Evolutionary conservation across 352 stramenopile species (phyloP), one percentile per base, ranked within the genome.

Genomic region (Blastocystis sp.): DNA sequence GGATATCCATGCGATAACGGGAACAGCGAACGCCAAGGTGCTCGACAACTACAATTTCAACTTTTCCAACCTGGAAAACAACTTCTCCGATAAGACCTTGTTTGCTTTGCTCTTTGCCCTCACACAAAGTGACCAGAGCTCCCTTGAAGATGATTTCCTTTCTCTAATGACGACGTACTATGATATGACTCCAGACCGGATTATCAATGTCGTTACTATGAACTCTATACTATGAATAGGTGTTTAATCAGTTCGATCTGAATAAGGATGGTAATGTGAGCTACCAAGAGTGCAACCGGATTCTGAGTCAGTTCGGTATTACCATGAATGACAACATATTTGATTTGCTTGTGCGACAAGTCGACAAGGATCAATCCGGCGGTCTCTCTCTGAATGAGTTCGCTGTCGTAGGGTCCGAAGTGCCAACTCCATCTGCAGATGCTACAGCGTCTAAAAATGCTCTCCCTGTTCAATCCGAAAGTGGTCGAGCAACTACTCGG

Each of bases 1-100:
- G 21, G 63, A 75, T 44, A 49, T 81, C 9, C 49, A 48, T 65
- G n/a, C n/a, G 11, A 38, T 54, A 32, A 81, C 40, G 18, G 53
- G 69, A 36, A 42, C 49, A 1, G 69, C 56, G n/a, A 81, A 51
- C 44, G 38, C 69, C 21, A 61, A 64, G n/a, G 48, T 81, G n/a
- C 69, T 81, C 8, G 69, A 81, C 27, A 81, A 81, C 48, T 81
- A 81, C 53, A 81, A 81, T 27, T 81, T 46, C 46, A 81, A 81
- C 48, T 81, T 81, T 42, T 27, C 61, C 49, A 42, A 48, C 16
- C 34, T 81, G 2, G 44, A 81, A 48, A 81, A 81, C 40, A 32
- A 81, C 44, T 63, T 81, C 27, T 65, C 69, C 16, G 69, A 81
- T 81, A 29, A 46, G 16, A 42, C 69, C 16, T 81, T 81, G 69